Conservation (phyloP, 352 stramenopile species). For the Phytophthora constricta region DNA sequence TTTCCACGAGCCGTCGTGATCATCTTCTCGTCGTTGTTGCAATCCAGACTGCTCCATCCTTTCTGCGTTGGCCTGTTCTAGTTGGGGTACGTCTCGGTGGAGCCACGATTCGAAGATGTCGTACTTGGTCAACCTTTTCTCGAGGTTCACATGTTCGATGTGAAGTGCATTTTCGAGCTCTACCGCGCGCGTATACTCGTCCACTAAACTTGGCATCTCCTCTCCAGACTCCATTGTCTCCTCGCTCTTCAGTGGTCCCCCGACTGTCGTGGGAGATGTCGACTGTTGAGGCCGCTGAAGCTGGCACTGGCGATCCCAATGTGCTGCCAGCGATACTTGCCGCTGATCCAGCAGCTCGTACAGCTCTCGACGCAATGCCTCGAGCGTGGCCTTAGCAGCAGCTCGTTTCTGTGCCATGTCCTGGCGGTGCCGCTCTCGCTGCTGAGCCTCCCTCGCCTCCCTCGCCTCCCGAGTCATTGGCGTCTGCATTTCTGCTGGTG, state of each 20-base stretch:
- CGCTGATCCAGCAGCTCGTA: slow-evolving; percentile 4
- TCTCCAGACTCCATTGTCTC: neutral
- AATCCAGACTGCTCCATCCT: too few relatives aligned
- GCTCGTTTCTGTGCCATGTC: slow-evolving; percentile 24
- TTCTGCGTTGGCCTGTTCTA: neutral
- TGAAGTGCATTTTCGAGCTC: slow-evolving; percentile 29
- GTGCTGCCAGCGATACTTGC: slow-evolving; percentile 9
- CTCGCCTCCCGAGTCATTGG: slow-evolving; percentile 2
- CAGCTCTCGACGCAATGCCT: slow-evolving; percentile 6
- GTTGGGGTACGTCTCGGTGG: slow-evolving; percentile 15
- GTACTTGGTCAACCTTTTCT: slow-evolving; percentile 21
- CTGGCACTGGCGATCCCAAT: slow-evolving; percentile 3
- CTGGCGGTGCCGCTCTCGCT: slow-evolving; percentile 19
- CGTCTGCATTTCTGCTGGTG: slow-evolving; percentile 8
- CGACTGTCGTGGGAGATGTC: neutral
- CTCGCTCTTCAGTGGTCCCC: neutral
- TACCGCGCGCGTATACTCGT: slow-evolving; percentile 15
- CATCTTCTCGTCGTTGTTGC: too few relatives aligned
- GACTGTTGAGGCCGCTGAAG: neutral
- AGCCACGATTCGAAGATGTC: slow-evolving; percentile 31
- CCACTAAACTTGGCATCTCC: neutral
- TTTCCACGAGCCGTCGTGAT: slow-evolving; percentile 10
- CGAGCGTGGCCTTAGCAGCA: slow-evolving; percentile 1
- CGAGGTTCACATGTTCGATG: slow-evolving; percentile 16
- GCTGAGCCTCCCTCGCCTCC: neutral